Evolutionary conservation across 2,329 filamentous ascomycete species (phyloP), one percentile per base, ranked within the genome.

Genomic region (Aspergillus tanneri): DNA sequence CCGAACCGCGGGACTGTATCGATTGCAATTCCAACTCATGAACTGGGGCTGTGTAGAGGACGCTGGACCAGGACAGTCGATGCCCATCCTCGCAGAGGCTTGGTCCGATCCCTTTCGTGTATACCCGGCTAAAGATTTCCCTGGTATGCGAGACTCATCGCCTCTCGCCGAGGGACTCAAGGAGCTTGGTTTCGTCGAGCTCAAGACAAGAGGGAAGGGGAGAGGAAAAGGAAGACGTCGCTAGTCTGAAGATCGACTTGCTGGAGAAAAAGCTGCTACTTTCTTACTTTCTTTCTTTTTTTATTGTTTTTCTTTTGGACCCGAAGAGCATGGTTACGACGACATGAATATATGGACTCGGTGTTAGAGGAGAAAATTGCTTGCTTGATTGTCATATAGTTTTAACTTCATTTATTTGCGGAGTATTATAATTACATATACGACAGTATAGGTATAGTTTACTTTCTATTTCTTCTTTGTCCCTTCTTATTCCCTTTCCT

Each of bases 21-120:
- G 69, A 5, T 59, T 77, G 1, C 68, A 73, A 27, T 77, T 76
- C 54, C 65, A 64, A 9, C 65, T 77, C 18, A 73, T 76, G 67
- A 70, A 74, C 49, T 65, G 65, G 67, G 64, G 66, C 27, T 49
- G 52, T 12, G 58, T 65, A 6, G 64, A 64, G 40, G 67, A 66
- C 49, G 67, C 64, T 9, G 67, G 65, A 3, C 58, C 64, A 9
- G 67, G 65, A 3, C 58, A 64, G 42, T 61, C 64, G 2, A 63
- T 68, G 58, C 68, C 67, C 10, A 66, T 73, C 19, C 59, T 73
- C 30, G 64, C 68, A 1, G 68, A 71, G 47, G 62, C 62, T 3
- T 71, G 69, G 64, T 73, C 70, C 6, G 60, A 74, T 9, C 61
- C 66, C 2, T 74, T 74, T 43, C 64, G 64, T 19, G 72, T 73